These are phyloP conservation scores for Emmonsia crescens DNA, from an alignment of 2,329 filamentous ascomycete genomes.

Conservation along the genomic window DNA sequence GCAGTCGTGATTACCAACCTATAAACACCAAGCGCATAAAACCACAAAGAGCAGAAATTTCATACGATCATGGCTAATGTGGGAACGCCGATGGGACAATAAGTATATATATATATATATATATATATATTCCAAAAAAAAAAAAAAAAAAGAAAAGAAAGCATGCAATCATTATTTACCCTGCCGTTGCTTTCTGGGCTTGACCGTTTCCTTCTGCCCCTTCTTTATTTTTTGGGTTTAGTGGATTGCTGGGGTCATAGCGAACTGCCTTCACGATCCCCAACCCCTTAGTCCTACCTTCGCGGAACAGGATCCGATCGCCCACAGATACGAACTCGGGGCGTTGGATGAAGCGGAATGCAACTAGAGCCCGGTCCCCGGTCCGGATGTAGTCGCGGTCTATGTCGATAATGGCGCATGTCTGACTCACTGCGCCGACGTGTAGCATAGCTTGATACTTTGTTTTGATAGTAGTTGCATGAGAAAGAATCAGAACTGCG, in stretches of 20 bases:
- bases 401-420: slow-evolving; percentile 93
- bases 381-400: slow-evolving; percentile 92
- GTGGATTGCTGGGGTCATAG: slow-evolving; percentile 59
- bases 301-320: slow-evolving; percentile 82
- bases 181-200: background rate
- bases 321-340: slow-evolving; percentile 86
- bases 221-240: slow-evolving; percentile 30
- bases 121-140: background rate
- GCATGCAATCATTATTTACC: slow-evolving; percentile 3
- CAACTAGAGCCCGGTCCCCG: slow-evolving; percentile 85
- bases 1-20: background rate
- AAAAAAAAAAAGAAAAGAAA: background rate
- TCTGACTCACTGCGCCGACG: slow-evolving; percentile 88
- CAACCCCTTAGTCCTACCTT: slow-evolving; percentile 87
- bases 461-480: slow-evolving; percentile 92
- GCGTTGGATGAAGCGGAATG: slow-evolving; percentile 86
- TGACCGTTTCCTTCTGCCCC: slow-evolving; percentile 9
- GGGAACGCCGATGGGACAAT: background rate
- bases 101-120: background rate
- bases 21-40: background rate
- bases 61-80: background rate
- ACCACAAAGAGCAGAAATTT: background rate
- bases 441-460: slow-evolving; percentile 98
- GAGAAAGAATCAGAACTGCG: slow-evolving; percentile 78
- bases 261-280: slow-evolving; percentile 88